Percentiles rank a stretch among this genome's conserved stretches.
Conservation (phyloP, 2,329 filamentous ascomycete species). For the Exophiala phaeomuriformis region DNA sequence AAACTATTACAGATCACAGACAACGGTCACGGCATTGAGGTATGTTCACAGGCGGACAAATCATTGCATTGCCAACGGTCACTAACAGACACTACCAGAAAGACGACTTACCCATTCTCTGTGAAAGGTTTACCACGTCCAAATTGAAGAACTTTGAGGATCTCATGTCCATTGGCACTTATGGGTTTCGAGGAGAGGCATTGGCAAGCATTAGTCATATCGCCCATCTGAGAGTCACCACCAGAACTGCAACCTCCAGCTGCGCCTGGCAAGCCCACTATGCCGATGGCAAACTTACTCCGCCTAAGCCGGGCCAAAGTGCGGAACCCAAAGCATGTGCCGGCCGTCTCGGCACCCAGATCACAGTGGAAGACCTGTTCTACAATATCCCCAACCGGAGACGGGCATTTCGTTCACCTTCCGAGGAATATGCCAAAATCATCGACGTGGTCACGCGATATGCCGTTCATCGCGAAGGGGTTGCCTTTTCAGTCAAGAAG, state of each 20-base stretch:
- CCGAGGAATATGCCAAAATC: slow-evolving; percentile 97
- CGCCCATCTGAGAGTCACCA: slow-evolving; percentile 89
- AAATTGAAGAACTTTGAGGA: slow-evolving; percentile 94
- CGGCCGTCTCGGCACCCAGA: slow-evolving; percentile 83
- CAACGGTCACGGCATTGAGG: slow-evolving; percentile 92
- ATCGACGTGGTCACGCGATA: slow-evolving; percentile 91
- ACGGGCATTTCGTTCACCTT: slow-evolving; percentile 79
- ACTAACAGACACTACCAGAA: slow-evolving; percentile 47
- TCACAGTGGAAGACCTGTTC: slow-evolving; percentile 93
- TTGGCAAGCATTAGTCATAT: slow-evolving; percentile 98
- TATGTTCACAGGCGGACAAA: slow-evolving; percentile 38
- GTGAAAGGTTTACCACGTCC: slow-evolving; percentile 93
- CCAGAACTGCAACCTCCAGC: slow-evolving; percentile 78
- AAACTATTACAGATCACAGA: slow-evolving; percentile 96
- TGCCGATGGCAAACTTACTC: slow-evolving; percentile 69
- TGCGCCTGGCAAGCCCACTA: slow-evolving; percentile 90
- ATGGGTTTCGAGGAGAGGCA: slow-evolving; percentile 96
- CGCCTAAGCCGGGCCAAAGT: slow-evolving; percentile 79
- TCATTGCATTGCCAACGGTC: slow-evolving; percentile 4
- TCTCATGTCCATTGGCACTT: slow-evolving; percentile 79
- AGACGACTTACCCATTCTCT: slow-evolving; percentile 85
- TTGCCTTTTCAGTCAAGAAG: slow-evolving; percentile 95
- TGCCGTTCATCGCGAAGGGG: slow-evolving; percentile 81
- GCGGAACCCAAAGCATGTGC: slow-evolving; percentile 81
- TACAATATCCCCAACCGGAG: slow-evolving; percentile 90